Evolutionary conservation across 1,139 yeast species (phyloP).

Genomic region (Yamadazyma jaroonii): DNA sequence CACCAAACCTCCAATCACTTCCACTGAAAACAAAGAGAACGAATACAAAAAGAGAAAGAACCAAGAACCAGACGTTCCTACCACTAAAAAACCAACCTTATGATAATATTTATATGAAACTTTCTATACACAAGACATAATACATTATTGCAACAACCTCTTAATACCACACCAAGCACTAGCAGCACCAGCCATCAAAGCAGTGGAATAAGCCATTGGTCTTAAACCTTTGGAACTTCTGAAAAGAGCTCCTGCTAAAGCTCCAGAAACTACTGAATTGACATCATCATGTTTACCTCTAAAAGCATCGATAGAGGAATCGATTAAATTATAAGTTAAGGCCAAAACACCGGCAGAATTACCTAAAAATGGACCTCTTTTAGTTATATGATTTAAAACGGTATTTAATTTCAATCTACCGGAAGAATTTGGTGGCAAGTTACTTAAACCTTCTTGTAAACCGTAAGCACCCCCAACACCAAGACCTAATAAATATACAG

Average conservation of each 20-base stretch:
- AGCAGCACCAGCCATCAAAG: conserved; percentile 83
- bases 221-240: conserved; percentile 80
- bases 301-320: conserved; percentile 70
- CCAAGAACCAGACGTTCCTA: background rate
- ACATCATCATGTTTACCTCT: conserved; percentile 87
- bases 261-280: conserved; percentile 88
- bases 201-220: conserved; percentile 88
- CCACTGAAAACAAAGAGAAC: background rate
- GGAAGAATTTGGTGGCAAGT: conserved; percentile 72
- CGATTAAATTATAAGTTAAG: conserved; percentile 78
- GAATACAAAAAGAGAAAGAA: background rate
- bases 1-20: too few species aligned
- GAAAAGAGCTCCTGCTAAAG: conserved; percentile 87
- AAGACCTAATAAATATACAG: conserved; percentile 76
- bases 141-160: conserved; percentile 32
- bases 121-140: conserved; percentile 17
- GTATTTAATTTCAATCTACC: conserved; percentile 83
- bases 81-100: conserved; percentile 1
- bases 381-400: conserved; percentile 84
- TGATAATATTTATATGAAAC: conserved; percentile 1
- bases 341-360: conserved; percentile 95
- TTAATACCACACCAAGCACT: conserved; percentile 91
- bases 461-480: conserved; percentile 91
- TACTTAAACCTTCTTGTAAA: conserved; percentile 75
- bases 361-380: conserved; percentile 94